These are phyloP conservation scores for Sporothrix inflata DNA, from an alignment of 2,329 filamentous ascomycete species.

Conservation along the genomic window DNA sequence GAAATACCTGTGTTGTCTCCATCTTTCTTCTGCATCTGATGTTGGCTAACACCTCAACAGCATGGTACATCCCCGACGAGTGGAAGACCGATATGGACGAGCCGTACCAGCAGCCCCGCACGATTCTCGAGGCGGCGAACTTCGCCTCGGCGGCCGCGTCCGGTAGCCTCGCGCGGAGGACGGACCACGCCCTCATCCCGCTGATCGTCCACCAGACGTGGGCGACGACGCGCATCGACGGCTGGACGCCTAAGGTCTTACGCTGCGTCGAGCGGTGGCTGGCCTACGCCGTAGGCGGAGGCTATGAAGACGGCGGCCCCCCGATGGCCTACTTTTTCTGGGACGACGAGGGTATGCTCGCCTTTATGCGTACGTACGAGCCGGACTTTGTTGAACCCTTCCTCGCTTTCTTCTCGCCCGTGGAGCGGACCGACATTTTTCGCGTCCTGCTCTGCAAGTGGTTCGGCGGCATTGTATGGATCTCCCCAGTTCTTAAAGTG, in stretches of 20 bases:
- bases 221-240: conserved; percentile 12
- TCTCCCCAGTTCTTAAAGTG: not conserved
- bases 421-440: conserved; percentile 18
- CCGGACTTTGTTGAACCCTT: conserved; percentile 4
- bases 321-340: conserved; percentile 22
- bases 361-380: conserved; percentile 14
- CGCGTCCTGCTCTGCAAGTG: conserved; percentile 18
- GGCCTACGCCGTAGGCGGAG: not conserved
- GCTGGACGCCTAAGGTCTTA: conserved; percentile 3
- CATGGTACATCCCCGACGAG: conserved; percentile 18
- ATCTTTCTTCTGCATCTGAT: no score
- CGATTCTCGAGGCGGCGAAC: not conserved
- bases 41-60: not conserved
- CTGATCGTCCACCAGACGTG: conserved; percentile 22
- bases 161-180: not conserved
- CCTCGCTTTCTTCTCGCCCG: not conserved
- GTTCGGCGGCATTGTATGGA: conserved; percentile 11
- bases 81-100: not conserved
- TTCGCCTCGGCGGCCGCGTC: not conserved
- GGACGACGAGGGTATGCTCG: conserved; percentile 14
- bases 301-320: not conserved
- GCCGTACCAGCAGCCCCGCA: not conserved
- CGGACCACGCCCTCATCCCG: conserved; percentile 2
- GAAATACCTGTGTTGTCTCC: no score
- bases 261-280: conserved; percentile 22